Percentiles rank a stretch among this genome's conserved stretches.
Evolutionary conservation across 352 stramenopile genomes (phyloP).

Genomic region (Globisporangium canariense): DNA sequence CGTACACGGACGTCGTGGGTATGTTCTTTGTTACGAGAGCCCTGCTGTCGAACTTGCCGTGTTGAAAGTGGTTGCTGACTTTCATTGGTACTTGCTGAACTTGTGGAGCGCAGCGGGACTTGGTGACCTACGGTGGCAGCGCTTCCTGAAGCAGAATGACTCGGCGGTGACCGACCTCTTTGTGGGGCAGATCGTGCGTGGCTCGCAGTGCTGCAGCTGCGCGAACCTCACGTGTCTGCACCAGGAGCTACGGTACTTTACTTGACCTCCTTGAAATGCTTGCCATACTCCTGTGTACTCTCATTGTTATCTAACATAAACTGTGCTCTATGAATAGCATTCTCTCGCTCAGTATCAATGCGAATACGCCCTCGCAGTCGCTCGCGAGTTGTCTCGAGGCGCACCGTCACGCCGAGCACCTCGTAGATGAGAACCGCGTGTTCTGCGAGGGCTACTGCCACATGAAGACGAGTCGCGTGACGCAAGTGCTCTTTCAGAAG

Average conservation of each 20-base stretch:
- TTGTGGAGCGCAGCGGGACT: constrained; percentile 35
- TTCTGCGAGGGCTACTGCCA: constrained; percentile 69
- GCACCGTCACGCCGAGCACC: constrained; percentile 52
- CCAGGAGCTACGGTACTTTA: constrained; percentile 48
- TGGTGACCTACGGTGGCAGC: constrained; percentile 52
- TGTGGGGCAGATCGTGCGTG: constrained; percentile 69
- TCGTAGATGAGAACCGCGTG: constrained; percentile 62
- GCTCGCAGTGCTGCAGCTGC: constrained; percentile 74
- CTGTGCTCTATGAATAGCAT: constrained; percentile 32
- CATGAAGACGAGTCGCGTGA: constrained; percentile 60
- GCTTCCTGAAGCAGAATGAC: constrained; percentile 52
- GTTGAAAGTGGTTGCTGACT: too few species aligned
- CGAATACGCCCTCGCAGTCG: constrained; percentile 36
- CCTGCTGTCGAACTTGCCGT: too few species aligned
- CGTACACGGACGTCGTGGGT: constrained; percentile 65
- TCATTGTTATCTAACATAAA: background rate
- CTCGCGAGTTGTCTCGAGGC: constrained; percentile 51
- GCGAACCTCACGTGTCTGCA: constrained; percentile 67
- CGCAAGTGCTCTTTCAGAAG: constrained; percentile 69
- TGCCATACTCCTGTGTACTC: background rate
- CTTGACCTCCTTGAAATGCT: background rate
- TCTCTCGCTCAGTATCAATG: constrained; percentile 52
- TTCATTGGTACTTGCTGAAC: constrained; percentile 2
- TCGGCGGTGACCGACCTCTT: constrained; percentile 76
- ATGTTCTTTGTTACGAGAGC: constrained; percentile 15